phyloP scores from a whole-genome alignment of 495 filamentous ascomycete species.

The Aspergillus mulundensis region DNA sequence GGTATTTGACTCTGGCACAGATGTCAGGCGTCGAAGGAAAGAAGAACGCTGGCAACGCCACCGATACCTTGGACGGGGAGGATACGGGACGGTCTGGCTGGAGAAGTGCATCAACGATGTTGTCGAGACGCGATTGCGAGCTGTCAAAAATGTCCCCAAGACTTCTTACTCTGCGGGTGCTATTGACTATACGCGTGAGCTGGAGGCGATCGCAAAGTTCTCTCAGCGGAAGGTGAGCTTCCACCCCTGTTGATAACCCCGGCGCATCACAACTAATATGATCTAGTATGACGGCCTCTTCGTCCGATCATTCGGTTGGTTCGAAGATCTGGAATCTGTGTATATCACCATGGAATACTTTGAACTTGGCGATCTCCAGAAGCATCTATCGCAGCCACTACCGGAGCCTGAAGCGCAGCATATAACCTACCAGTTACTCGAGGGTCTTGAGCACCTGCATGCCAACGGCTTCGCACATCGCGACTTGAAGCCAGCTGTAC shows the following conservation, averaged over 20 bases:
- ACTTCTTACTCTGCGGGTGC: not conserved
- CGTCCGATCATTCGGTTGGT: not conserved
- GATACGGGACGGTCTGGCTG: too few relatives aligned
- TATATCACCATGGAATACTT: constrained; percentile 9
- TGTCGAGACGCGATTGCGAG: too few relatives aligned
- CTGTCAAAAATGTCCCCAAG: not conserved
- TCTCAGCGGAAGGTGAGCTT: constrained; percentile 16
- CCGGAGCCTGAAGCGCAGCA: constrained; percentile 21
- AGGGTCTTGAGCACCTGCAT: constrained; percentile 46
- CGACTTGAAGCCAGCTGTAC: constrained; percentile 48
- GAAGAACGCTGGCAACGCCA: too few relatives aligned
- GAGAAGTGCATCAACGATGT: too few relatives aligned
- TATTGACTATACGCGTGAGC: constrained; percentile 10
- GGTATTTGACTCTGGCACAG: too few relatives aligned
- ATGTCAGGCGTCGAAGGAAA: too few relatives aligned
- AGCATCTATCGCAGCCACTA: constrained; percentile 12
- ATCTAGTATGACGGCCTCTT: not conserved
- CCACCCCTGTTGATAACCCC: not conserved
- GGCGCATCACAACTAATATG: too few relatives aligned
- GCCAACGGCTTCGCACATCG: constrained; percentile 43
- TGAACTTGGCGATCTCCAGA: not conserved
- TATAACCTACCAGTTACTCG: constrained; percentile 34
- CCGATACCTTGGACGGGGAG: too few relatives aligned
- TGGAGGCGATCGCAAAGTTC: constrained; percentile 20
- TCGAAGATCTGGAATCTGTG: not conserved